phyloP scores from a whole-genome alignment of 2,329 filamentous ascomycete species.

The Cytospora piceae region DNA sequence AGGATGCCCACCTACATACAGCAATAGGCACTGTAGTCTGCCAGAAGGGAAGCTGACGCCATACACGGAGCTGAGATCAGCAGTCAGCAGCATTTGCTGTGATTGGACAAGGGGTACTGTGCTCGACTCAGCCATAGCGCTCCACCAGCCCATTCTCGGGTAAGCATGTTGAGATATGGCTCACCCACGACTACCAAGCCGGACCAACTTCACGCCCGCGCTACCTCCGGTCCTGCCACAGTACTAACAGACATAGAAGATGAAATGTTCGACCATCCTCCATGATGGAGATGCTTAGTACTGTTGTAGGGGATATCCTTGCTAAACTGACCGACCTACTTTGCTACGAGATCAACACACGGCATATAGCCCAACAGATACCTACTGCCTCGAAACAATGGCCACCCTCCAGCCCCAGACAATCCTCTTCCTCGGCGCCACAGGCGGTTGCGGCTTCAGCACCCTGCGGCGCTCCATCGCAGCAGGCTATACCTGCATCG shows the following conservation, averaged over 20 bases:
- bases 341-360: neutral
- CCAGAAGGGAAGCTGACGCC: too few relatives aligned
- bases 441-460: slow-evolving; percentile 52
- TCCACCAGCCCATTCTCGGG: too few relatives aligned
- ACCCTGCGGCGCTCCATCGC: slow-evolving; percentile 50
- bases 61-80: too few relatives aligned
- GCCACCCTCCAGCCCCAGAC: slow-evolving; percentile 43
- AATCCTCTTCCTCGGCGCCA: slow-evolving; percentile 58
- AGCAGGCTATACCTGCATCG: slow-evolving; percentile 51
- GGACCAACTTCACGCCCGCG: slow-evolving; percentile 11
- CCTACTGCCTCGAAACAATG: neutral
- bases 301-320: neutral
- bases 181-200: neutral
- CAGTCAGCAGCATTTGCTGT: too few relatives aligned
- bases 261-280: slow-evolving; percentile 6
- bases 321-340: slow-evolving; percentile 8
- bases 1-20: too few relatives aligned
- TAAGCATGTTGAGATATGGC: too few relatives aligned
- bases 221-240: neutral
- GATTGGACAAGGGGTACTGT: too few relatives aligned
- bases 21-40: too few relatives aligned
- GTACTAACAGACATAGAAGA: neutral
- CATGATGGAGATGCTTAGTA: neutral
- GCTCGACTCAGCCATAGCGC: too few relatives aligned
- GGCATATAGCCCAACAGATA: neutral